Evolutionary conservation across 2,329 filamentous ascomycete species (phyloP).

Genomic region (Microsporum canis): DNA sequence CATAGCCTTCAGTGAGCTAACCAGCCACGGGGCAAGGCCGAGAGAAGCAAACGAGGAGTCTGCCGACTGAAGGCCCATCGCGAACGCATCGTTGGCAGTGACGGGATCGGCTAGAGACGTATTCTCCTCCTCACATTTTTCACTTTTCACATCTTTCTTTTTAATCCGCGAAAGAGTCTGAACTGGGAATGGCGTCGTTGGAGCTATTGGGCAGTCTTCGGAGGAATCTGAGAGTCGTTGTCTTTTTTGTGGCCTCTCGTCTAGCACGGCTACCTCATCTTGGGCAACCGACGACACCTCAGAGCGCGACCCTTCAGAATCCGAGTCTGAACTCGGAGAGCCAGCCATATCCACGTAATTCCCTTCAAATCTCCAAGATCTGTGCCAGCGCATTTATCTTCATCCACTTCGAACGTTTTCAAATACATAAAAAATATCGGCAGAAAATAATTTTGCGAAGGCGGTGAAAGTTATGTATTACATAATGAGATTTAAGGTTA

Average conservation of each 20-base stretch:
- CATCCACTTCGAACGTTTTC: neutral
- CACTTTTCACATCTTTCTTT: conserved; percentile 22
- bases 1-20: conserved; percentile 62
- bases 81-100: conserved; percentile 29
- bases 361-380: neutral
- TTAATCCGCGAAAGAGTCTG: conserved; percentile 33
- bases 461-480: neutral
- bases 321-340: neutral
- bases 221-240: conserved; percentile 29
- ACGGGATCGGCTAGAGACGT: conserved; percentile 24
- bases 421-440: neutral
- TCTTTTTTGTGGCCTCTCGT: conserved; percentile 28
- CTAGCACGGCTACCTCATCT: conserved; percentile 2
- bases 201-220: conserved; percentile 22
- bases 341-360: neutral
- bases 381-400: neutral
- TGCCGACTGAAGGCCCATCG: conserved; percentile 34
- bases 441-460: neutral
- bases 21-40: conserved; percentile 73
- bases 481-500: too few species aligned
- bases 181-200: conserved; percentile 22
- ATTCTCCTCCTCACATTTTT: conserved; percentile 14
- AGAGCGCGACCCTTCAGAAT: neutral
- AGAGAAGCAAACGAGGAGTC: conserved; percentile 54
- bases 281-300: neutral